Evolutionary conservation across 345 rosid species (phyloP).

Genomic region (Lepidium africanum): DNA sequence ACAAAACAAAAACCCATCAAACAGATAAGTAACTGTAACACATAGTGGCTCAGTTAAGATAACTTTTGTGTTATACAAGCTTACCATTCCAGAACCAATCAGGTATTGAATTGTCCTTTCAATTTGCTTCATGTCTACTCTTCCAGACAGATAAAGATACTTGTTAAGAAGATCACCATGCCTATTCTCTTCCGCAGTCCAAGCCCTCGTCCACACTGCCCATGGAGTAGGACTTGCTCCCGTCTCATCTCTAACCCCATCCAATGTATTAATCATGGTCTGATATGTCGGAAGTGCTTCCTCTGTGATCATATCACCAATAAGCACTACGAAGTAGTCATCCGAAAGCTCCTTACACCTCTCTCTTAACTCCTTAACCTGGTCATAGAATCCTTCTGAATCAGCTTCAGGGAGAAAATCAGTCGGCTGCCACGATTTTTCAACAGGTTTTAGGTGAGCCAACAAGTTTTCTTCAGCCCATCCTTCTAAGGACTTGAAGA

Average conservation of each 20-base stretch:
- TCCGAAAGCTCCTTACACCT: constrained; percentile 35
- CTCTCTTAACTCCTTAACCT: constrained; percentile 52
- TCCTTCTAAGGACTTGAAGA: constrained; percentile 44
- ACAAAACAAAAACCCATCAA: constrained; percentile 1
- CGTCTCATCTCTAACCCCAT: constrained; percentile 31
- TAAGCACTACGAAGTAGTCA: constrained; percentile 29
- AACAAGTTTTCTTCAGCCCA: constrained; percentile 40
- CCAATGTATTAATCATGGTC: constrained; percentile 70
- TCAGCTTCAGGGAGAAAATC: constrained; percentile 53
- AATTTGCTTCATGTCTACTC: constrained; percentile 52
- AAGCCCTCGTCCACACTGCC: constrained; percentile 51
- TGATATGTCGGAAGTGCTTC: constrained; percentile 84
- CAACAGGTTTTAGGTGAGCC: constrained; percentile 47
- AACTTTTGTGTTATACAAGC: neutral
- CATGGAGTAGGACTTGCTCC: constrained; percentile 38
- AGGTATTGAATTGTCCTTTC: constrained; percentile 48
- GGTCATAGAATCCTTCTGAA: constrained; percentile 47
- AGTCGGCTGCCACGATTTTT: constrained; percentile 61
- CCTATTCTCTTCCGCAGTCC: constrained; percentile 61
- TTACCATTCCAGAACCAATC: constrained; percentile 36
- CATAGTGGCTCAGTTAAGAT: neutral
- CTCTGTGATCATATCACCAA: constrained; percentile 59
- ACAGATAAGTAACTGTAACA: too few species aligned
- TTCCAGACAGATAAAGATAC: constrained; percentile 50
- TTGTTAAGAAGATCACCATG: constrained; percentile 61